Evolutionary conservation across 768 basidiomycete species (phyloP), one percentile per base, ranked within the genome.

Genomic region (Termitomyces sp.): DNA sequence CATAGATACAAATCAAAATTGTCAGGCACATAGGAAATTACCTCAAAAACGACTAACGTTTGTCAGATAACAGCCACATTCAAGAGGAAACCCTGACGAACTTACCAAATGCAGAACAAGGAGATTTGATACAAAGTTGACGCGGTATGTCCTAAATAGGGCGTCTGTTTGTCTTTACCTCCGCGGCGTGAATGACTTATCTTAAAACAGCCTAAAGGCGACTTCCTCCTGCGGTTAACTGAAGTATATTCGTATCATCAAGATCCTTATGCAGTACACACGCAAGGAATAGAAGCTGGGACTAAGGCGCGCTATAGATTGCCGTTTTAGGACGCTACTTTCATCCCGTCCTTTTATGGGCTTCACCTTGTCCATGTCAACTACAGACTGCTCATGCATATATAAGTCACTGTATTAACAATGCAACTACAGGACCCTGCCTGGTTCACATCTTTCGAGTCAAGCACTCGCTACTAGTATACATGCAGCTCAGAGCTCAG

Each of bases 401-500:
- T 39, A 51, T 62, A 49, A 42, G 20, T 41, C n/a, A 16, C 51
- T 26, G 29, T 53, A 39, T 51, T 39, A 60, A 29, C 59, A 57
- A 59, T 45, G 42, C 50, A 16, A 26, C 48, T 26, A 6, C 55
- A 54, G 44, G n/a, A 51, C 42, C 47, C 34, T 16, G 10, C 22
- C 46, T 42, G n/a, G 20, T 20, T 36, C 9, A 37, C 44, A 26
- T 24, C 16, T 37, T 49, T n/a, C 29, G 47, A 33, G 29, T 36
- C 13, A 26, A 44, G 20, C 22, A 28, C n/a, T 7, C 48, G 26
- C 45, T 18, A 63, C 62, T 59, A n/a, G n/a, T n/a, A n/a, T n/a
- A n/a, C n/a, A 73, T 73, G 72, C 70, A 72, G 46, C 64, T 67
- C 65, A 68, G 56, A 45, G 20, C 65, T 47, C 39, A 20, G n/a